Base-by-base conservation (phyloP, 495 filamentous ascomycete genomes). In the Coniosporium apollinis region DNA sequence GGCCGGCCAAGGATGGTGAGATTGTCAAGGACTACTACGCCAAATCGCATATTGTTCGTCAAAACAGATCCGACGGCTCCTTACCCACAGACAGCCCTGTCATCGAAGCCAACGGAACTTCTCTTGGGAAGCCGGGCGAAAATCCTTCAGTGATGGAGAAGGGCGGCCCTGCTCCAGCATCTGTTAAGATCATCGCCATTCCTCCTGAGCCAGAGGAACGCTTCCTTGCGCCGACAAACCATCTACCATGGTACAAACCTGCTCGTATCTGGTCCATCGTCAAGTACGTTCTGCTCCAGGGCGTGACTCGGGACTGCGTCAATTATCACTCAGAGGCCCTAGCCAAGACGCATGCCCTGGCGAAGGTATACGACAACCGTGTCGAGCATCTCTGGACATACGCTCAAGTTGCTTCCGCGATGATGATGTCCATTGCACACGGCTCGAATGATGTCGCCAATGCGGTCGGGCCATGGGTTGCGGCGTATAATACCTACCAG, bases 371-470 rank as follows among this genome's bases (percentile, higher is more conserved):
- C 56, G 69, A 78, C 56, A 82, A 83, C 57, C 67, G 73, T 47
- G 72, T 76, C 52, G 79, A 85, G 56, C 72, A 82, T 59, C 66
- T 68, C 21, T 84, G 76, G 58, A 76, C 76, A 13, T 82, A 78
- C 59, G 56, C 81, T 39, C 79, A 86, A 60, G 54, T 84, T 38
- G 42, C 81, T 29, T 82, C 76, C 13, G 80, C 80, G 33, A 71
- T 69, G 54, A 81, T 76, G 17, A 72, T 75, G 4, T 82, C 76
- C 1, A 81, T 86, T 37, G 72, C 79, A 2, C 80, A 86, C 58
- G 80, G 80, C 34, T 74, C 79, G 47, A 87, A 87, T 54, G 81
- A 84, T 50, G 69, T 84, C 39, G 64, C 72, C 29, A 82, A 83
- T 59, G 76, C 79, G 10, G 70, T 82, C 43, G 79, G 79, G 8